Conservation (phyloP, 2,329 filamentous ascomycete genomes). For the Mycocentrospora acerina region DNA sequence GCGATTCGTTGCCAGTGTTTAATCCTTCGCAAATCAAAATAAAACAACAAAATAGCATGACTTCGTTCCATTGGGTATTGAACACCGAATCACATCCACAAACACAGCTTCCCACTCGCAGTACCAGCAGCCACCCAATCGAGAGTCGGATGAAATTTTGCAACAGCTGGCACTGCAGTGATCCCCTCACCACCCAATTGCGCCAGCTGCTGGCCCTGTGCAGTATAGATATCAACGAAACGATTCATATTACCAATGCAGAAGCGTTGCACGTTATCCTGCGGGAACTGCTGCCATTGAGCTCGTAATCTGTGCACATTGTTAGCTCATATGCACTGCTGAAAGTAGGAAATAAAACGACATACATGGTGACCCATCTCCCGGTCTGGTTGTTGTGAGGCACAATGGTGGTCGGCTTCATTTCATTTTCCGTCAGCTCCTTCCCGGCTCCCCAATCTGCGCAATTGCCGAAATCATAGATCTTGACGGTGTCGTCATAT, state of each 20-base stretch:
- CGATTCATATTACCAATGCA: conserved; percentile 97
- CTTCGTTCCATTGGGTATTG: too few relatives aligned
- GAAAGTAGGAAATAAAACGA: conserved; percentile 3
- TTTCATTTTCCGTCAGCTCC: conserved; percentile 61
- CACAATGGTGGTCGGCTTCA: conserved; percentile 70
- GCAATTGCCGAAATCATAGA: conserved; percentile 70
- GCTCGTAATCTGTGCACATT: conserved; percentile 61
- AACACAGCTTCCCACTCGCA: conserved; percentile 84
- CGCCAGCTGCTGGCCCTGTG: conserved; percentile 80
- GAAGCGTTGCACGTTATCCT: conserved; percentile 81
- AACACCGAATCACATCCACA: conserved; percentile 69
- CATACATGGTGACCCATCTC: conserved; percentile 82
- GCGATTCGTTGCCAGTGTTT: too few relatives aligned
- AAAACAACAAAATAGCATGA: too few relatives aligned
- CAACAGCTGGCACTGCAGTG: conserved; percentile 90
- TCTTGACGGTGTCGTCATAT: conserved; percentile 94
- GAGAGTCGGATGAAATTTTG: conserved; percentile 81
- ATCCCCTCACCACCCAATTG: conserved; percentile 88
- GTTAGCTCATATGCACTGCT: conserved; percentile 9
- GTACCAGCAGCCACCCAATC: conserved; percentile 95
- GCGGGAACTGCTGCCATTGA: conserved; percentile 84
- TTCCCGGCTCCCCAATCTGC: conserved; percentile 54
- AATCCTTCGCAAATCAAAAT: too few relatives aligned
- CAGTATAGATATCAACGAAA: conserved; percentile 87
- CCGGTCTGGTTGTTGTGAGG: conserved; percentile 95